These are phyloP conservation scores for Gonapodya prolifera DNA, from an alignment of 192 early-diverging fungal species.

Conservation along the genomic window DNA sequence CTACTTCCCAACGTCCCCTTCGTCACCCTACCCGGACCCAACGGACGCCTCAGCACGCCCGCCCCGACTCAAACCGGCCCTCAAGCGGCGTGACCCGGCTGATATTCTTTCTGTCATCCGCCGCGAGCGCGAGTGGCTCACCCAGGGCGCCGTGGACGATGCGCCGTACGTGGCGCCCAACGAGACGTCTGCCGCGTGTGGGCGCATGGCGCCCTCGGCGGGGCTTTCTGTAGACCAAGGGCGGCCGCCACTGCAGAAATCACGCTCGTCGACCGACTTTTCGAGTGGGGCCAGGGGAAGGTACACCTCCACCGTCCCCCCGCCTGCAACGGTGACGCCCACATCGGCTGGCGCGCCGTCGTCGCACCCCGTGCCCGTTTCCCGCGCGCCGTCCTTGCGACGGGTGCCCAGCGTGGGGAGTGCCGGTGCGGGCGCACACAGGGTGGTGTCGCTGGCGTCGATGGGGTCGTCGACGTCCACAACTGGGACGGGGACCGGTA, in stretches of 20 bases:
- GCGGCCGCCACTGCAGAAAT: not conserved
- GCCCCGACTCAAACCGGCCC: not conserved
- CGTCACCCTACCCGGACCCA: not conserved
- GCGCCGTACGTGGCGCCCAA: not conserved
- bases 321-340: not conserved
- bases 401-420: not conserved
- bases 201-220: too few species aligned
- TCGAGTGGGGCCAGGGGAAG: not conserved
- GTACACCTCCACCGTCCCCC: not conserved
- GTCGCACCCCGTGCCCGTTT: not conserved
- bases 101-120: slow-evolving; percentile 3
- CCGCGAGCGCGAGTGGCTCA: not conserved
- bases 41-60: not conserved
- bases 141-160: not conserved
- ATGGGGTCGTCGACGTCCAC: not conserved
- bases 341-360: not conserved
- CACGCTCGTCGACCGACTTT: not conserved
- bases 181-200: too few species aligned
- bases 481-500: not conserved
- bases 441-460: not conserved
- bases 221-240: too few species aligned
- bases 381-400: not conserved
- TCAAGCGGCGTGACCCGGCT: not conserved
- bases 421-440: not conserved
- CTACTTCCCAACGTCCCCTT: not conserved